Evolutionary conservation across 2,329 filamentous ascomycete species (phyloP).

Genomic region (Teratosphaeria destructans): DNA sequence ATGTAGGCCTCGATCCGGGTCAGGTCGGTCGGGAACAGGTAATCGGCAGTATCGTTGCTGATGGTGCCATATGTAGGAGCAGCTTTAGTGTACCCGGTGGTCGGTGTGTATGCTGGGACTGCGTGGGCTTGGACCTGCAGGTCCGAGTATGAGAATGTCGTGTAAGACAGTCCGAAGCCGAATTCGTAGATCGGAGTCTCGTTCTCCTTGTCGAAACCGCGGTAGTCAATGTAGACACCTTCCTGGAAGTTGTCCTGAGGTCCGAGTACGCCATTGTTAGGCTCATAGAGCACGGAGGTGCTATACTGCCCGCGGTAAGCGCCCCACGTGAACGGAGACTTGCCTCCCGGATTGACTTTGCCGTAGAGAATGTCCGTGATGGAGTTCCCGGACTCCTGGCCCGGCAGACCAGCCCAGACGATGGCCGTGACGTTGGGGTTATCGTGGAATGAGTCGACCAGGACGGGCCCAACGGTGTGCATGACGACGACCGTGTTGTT

Average conservation of each 20-base stretch:
- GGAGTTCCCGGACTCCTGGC: slow-evolving; percentile 72
- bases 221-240: slow-evolving; percentile 74
- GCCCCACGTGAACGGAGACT: slow-evolving; percentile 63
- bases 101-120: slow-evolving; percentile 47
- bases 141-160: slow-evolving; percentile 65
- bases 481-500: slow-evolving; percentile 89
- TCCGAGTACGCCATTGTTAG: slow-evolving; percentile 55
- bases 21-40: slow-evolving; percentile 55
- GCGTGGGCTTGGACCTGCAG: slow-evolving; percentile 45
- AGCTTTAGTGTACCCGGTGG: slow-evolving; percentile 49
- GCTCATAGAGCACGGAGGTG: slow-evolving; percentile 53
- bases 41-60: slow-evolving; percentile 53
- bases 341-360: slow-evolving; percentile 63
- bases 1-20: slow-evolving; percentile 48
- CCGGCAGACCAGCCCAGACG: slow-evolving; percentile 70
- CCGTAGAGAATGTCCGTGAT: slow-evolving; percentile 79
- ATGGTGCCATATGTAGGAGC: slow-evolving; percentile 57
- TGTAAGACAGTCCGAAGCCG: slow-evolving; percentile 71
- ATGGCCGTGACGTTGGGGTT: slow-evolving; percentile 75
- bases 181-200: slow-evolving; percentile 69
- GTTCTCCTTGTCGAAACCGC: slow-evolving; percentile 57
- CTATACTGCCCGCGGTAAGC: slow-evolving; percentile 57
- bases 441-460: slow-evolving; percentile 64
- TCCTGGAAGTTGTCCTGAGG: slow-evolving; percentile 68
- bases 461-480: slow-evolving; percentile 71